Conservation (phyloP, 495 filamentous ascomycete species). For the Hyaloscypha hepaticicola region DNA sequence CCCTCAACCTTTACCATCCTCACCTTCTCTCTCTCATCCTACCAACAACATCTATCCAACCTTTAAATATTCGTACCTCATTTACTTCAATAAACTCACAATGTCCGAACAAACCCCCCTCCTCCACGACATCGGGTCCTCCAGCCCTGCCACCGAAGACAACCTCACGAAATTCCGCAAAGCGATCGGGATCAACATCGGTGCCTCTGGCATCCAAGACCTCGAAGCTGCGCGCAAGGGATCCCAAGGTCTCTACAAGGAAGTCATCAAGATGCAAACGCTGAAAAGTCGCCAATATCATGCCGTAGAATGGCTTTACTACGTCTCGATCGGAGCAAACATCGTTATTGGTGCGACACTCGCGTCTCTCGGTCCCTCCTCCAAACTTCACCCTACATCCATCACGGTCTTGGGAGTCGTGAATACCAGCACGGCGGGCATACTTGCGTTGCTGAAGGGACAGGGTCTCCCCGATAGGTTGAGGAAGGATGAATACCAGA, state of each 20-base stretch:
- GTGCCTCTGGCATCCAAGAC: not conserved
- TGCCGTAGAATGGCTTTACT: conserved; percentile 20
- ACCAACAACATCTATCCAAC: not conserved
- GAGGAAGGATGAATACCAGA: conserved; percentile 33
- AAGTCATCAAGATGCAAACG: conserved; percentile 21
- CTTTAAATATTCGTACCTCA: not conserved
- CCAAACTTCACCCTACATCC: conserved; percentile 18
- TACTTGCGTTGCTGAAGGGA: conserved; percentile 37
- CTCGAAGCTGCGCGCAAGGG: conserved; percentile 23
- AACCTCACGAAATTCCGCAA: conserved; percentile 26
- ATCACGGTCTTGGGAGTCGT: conserved; percentile 36
- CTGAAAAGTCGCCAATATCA: conserved; percentile 13
- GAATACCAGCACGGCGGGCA: conserved; percentile 35
- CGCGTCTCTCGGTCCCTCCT: conserved; percentile 32
- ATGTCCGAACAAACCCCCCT: conserved; percentile 3
- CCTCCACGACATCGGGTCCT: conserved; percentile 7
- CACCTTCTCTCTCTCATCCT: not conserved
- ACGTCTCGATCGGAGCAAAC: conserved; percentile 26
- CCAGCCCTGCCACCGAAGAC: not conserved
- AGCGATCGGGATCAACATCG: conserved; percentile 26
- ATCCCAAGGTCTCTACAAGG: conserved; percentile 23
- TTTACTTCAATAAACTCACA: not conserved
- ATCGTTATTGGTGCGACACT: conserved; percentile 37
- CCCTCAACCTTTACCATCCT: not conserved
- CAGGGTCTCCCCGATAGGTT: conserved; percentile 37